Conservation (phyloP, 495 filamentous ascomycete species). For the Penicillium waksmanii region DNA sequence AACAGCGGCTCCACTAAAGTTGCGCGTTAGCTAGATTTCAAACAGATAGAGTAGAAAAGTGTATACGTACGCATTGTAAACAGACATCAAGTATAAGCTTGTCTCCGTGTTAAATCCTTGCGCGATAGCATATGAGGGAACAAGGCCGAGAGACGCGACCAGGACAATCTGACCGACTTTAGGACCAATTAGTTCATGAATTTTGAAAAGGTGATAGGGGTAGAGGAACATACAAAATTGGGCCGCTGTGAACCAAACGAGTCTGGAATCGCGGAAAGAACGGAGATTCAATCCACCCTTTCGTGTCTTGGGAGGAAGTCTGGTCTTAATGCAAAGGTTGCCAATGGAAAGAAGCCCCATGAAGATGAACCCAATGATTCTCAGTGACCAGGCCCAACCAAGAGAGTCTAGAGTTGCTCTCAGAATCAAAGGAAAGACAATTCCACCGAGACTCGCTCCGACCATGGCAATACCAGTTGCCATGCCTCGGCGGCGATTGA, state of each 20-base stretch:
- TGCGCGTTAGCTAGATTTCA: background rate
- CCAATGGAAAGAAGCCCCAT: conserved; percentile 30
- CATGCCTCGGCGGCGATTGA: conserved; percentile 60
- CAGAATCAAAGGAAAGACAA: conserved; percentile 69
- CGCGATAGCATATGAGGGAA: background rate
- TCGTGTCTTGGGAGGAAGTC: background rate
- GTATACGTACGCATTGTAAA: background rate
- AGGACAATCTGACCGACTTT: background rate
- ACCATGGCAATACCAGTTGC: conserved; percentile 71
- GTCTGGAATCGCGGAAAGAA: background rate
- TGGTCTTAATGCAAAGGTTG: background rate
- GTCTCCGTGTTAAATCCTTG: background rate
- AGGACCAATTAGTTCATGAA: background rate
- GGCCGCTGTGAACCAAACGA: background rate
- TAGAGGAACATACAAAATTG: background rate
- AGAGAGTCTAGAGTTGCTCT: conserved; percentile 57
- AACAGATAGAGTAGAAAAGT: background rate
- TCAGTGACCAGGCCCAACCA: conserved; percentile 71
- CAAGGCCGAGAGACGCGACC: background rate
- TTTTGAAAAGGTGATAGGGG: background rate
- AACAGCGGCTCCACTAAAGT: background rate
- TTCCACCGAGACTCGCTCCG: conserved; percentile 64
- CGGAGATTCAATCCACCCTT: background rate
- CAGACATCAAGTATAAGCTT: background rate
- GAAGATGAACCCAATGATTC: conserved; percentile 65